Percentiles rank a stretch among this genome's conserved stretches.
These are phyloP conservation scores for Solanum hybrid DNA, from an alignment of 305 asterid species.

Conservation along the genomic window DNA sequence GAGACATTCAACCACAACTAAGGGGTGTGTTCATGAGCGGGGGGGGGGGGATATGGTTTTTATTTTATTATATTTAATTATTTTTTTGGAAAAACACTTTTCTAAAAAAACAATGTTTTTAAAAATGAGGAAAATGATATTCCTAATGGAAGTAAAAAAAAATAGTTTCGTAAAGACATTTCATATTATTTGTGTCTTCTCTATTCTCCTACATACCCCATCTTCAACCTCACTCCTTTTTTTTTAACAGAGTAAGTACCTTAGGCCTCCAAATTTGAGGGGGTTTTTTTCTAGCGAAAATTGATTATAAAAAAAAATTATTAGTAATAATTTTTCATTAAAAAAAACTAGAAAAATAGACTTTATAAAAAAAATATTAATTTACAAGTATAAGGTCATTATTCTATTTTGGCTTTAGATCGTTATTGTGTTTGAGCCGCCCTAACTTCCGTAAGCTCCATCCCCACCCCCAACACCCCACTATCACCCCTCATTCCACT, in stretches of 20 bases:
- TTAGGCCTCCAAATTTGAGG: not conserved
- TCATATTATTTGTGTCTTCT: not conserved
- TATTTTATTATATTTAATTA: no score
- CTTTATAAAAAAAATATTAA: no score
- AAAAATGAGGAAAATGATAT: no score
- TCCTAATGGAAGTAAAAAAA: not conserved
- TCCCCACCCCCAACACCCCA: not conserved
- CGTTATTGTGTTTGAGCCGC: not conserved
- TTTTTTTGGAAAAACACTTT: no score
- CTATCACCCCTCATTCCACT: not conserved
- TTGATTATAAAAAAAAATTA: no score
- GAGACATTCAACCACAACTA: not conserved
- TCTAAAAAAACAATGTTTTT: no score
- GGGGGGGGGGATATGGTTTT: no score
- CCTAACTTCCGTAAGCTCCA: not conserved
- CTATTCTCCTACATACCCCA: not conserved
- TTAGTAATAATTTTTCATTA: no score
- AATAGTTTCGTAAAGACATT: not conserved
- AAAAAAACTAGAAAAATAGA: no score
- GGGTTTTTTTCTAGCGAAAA: not conserved
- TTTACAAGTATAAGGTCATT: not conserved
- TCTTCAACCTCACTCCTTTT: not conserved
- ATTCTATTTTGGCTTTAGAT: not conserved
- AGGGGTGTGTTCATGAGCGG: not conserved
- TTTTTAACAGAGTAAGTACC: not conserved